A percentile compares a stretch with the other conserved stretches of the same genome.
Evolutionary conservation across 2,329 filamentous ascomycete species (phyloP).

Genomic region (Ceratocystis huliohia): DNA sequence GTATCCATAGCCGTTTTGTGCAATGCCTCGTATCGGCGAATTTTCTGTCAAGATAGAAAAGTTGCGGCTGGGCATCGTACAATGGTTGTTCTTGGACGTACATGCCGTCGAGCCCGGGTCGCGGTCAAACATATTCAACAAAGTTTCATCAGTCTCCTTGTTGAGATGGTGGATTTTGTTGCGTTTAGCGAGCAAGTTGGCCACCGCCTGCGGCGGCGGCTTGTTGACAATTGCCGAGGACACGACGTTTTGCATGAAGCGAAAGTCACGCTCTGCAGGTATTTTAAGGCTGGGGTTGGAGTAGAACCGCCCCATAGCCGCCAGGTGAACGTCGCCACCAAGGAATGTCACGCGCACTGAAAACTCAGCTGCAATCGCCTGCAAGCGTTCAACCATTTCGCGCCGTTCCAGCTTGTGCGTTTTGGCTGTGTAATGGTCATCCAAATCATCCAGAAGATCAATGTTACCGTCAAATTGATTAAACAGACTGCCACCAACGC

Average conservation of each 20-base stretch:
- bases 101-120: slow-evolving; percentile 71
- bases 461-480: slow-evolving; percentile 91
- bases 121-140: slow-evolving; percentile 82
- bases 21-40: slow-evolving; percentile 41
- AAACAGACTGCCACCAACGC: slow-evolving; percentile 71
- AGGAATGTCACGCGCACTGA: slow-evolving; percentile 85
- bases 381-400: slow-evolving; percentile 64
- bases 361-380: slow-evolving; percentile 71
- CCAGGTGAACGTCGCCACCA: slow-evolving; percentile 86
- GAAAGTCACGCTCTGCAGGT: slow-evolving; percentile 67
- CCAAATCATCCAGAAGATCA: slow-evolving; percentile 81
- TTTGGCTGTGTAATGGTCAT: slow-evolving; percentile 89
- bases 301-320: slow-evolving; percentile 87
- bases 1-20: slow-evolving; percentile 2
- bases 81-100: slow-evolving; percentile 61
- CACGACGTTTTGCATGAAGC: slow-evolving; percentile 91
- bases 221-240: slow-evolving; percentile 95
- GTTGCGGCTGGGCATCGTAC: slow-evolving; percentile 86
- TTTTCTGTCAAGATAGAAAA: slow-evolving; percentile 88
- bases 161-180: slow-evolving; percentile 70
- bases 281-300: slow-evolving; percentile 70
- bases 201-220: slow-evolving; percentile 74
- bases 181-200: slow-evolving; percentile 77
- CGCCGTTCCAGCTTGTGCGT: slow-evolving; percentile 85
- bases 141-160: slow-evolving; percentile 72